phyloP scores from a whole-genome alignment of 768 basidiomycete genomes.

The Albatrellus ellisii region DNA sequence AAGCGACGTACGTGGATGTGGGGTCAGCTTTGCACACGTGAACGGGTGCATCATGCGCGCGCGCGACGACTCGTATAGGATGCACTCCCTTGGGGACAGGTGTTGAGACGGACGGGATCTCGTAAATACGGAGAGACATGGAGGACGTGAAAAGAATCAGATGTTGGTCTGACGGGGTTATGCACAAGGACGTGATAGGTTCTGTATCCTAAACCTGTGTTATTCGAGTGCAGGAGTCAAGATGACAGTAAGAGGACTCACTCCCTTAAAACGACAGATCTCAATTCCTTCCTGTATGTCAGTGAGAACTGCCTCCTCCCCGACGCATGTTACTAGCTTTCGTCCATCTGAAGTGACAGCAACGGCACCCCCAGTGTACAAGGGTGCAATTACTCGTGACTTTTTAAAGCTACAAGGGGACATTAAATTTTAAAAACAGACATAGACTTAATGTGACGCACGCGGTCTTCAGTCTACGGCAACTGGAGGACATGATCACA shows the following conservation, averaged over 20 bases:
- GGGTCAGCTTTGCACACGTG: constrained; percentile 80
- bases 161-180: constrained; percentile 62
- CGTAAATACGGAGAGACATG: constrained; percentile 72
- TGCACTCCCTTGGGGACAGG: constrained; percentile 38
- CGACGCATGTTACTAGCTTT: constrained; percentile 76
- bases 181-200: constrained; percentile 70
- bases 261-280: constrained; percentile 74
- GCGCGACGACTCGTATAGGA: constrained; percentile 63
- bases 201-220: constrained; percentile 58
- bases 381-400: constrained; percentile 53
- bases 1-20: constrained; percentile 83
- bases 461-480: constrained; percentile 52
- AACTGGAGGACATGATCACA: constrained; percentile 16
- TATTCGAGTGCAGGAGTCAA: constrained; percentile 1
- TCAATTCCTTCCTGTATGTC: constrained; percentile 61
- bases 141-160: constrained; percentile 75
- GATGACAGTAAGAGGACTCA: constrained; percentile 29
- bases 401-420: constrained; percentile 59
- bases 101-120: constrained; percentile 40
- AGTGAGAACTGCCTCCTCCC: constrained; percentile 75
- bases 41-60: constrained; percentile 88
- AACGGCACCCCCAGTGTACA: constrained; percentile 85
- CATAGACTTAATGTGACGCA: constrained; percentile 23
- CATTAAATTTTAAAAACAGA: neutral
- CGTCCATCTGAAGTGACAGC: constrained; percentile 67